These are phyloP conservation scores for Hymenoscyphus occultus DNA, from an alignment of 2,329 filamentous ascomycete species.

Conservation along the genomic window DNA sequence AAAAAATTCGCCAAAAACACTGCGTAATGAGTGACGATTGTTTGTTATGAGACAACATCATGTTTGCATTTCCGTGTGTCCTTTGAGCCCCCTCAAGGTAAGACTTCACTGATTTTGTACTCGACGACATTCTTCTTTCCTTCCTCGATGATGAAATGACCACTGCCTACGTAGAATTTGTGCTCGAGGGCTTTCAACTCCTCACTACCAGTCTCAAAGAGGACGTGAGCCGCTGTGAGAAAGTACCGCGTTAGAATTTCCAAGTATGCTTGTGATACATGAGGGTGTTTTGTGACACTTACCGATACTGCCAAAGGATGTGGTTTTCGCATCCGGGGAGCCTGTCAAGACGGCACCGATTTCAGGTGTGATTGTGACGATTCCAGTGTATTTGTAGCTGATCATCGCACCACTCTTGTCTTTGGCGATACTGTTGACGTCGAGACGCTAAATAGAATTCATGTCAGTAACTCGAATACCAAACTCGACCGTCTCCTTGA, in stretches of 20 bases:
- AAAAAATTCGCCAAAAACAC: background rate
- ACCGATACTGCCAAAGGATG: slow-evolving; percentile 42
- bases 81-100: slow-evolving; percentile 12
- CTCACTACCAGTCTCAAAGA: slow-evolving; percentile 40
- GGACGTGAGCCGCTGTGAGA: slow-evolving; percentile 38
- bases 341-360: slow-evolving; percentile 39
- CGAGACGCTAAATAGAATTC: slow-evolving; percentile 33
- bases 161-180: slow-evolving; percentile 43
- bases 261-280: background rate
- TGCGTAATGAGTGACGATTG: background rate
- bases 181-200: slow-evolving; percentile 38
- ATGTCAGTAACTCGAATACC: background rate
- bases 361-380: slow-evolving; percentile 38
- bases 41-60: background rate
- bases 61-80: background rate
- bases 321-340: slow-evolving; percentile 39
- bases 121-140: slow-evolving; percentile 40
- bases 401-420: slow-evolving; percentile 39
- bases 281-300: slow-evolving; percentile 23
- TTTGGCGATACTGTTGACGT: slow-evolving; percentile 39
- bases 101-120: slow-evolving; percentile 44
- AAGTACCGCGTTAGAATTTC: background rate
- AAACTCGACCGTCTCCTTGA: background rate
- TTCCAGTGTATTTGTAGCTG: slow-evolving; percentile 41
- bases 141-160: slow-evolving; percentile 41